phyloP scores from a whole-genome alignment of 352 stramenopile species.

The Pythium periplocum region DNA sequence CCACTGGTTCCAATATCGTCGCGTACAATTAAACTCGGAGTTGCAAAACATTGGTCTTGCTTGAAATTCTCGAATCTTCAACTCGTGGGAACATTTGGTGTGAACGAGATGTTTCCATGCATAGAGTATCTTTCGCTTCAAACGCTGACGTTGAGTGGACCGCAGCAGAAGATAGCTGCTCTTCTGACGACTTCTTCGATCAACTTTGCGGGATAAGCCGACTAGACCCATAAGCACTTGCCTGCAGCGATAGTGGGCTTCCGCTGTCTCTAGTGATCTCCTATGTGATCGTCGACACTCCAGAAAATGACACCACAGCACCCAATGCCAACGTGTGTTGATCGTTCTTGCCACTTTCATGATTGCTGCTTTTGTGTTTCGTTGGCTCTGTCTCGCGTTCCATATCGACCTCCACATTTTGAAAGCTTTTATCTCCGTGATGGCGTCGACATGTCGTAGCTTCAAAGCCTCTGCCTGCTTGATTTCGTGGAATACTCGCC shows the following conservation, averaged over 20 bases:
- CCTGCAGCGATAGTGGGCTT: too few species aligned
- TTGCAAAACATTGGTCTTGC: not conserved
- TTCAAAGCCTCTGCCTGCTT: too few species aligned
- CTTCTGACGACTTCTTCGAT: not conserved
- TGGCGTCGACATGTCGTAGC: too few species aligned
- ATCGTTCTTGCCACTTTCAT: not conserved
- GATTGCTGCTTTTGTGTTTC: not conserved
- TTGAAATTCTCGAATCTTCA: slow-evolving; percentile 1
- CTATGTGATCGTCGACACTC: too few species aligned
- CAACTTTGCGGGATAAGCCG: not conserved
- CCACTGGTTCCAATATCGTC: not conserved
- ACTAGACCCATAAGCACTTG: too few species aligned
- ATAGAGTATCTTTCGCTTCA: not conserved
- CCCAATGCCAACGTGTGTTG: too few species aligned
- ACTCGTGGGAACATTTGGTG: slow-evolving; percentile 8
- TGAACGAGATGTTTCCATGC: not conserved
- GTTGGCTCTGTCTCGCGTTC: not conserved
- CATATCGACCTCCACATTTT: not conserved
- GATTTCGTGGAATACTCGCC: too few species aligned
- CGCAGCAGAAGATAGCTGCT: not conserved
- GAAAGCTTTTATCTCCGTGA: not conserved
- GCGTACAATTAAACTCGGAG: not conserved
- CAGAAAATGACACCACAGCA: too few species aligned
- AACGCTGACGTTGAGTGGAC: not conserved
- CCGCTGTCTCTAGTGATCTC: too few species aligned